Evolutionary conservation across 306 rosid species (phyloP).

Genomic region (Quercus ilex): DNA sequence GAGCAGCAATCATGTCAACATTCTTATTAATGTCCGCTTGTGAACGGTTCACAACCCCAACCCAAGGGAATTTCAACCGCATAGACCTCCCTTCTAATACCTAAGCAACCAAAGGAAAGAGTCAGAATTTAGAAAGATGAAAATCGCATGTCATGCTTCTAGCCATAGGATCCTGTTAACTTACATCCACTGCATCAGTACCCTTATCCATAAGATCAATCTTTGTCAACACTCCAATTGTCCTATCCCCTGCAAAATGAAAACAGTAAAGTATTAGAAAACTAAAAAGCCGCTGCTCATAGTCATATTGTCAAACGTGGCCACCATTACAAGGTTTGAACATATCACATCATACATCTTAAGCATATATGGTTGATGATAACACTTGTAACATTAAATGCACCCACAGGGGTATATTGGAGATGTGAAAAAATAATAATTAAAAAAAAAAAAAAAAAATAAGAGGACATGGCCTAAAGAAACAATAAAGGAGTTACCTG

Average conservation of each 20-base stretch:
- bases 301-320: neutral
- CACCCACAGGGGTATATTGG: neutral
- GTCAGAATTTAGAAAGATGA: slow-evolving; percentile 6
- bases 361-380: slow-evolving; percentile 2
- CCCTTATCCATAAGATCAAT: slow-evolving; percentile 99
- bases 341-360: neutral
- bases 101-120: slow-evolving; percentile 42
- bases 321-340: slow-evolving; percentile 2
- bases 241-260: slow-evolving; percentile 77
- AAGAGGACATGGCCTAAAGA: neutral
- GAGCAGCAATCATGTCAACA: slow-evolving; percentile 97
- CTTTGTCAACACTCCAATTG: slow-evolving; percentile 90
- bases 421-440: neutral
- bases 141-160: neutral
- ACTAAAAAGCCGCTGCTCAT: neutral
- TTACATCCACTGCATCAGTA: slow-evolving; percentile 94
- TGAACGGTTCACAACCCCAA: slow-evolving; percentile 92
- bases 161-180: slow-evolving; percentile 19
- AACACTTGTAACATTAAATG: neutral
- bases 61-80: slow-evolving; percentile 85
- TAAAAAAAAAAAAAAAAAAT: too few relatives aligned
- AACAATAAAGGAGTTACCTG: slow-evolving; percentile 48
- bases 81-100: slow-evolving; percentile 80
- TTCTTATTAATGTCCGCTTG: slow-evolving; percentile 90
- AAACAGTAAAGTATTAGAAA: slow-evolving; percentile 13